phyloP scores from a whole-genome alignment of 106 monocot genomes.

The Allium fistulosum region DNA sequence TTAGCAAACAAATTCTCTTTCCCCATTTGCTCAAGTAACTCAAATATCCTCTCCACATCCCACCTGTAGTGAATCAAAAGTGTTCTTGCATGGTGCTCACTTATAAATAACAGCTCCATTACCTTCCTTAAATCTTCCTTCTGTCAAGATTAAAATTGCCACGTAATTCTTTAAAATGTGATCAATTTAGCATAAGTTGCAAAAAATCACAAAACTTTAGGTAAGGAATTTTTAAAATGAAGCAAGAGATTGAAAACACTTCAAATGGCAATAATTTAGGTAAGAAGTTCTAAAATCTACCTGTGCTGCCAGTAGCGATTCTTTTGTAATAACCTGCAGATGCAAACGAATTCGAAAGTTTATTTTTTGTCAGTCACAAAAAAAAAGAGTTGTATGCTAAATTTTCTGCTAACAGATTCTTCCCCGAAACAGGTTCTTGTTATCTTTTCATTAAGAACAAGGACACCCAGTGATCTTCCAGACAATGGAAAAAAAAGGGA shows the following conservation, averaged over 20 bases:
- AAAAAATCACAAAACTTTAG: not conserved
- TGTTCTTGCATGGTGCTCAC: conserved; percentile 76
- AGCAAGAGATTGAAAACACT: too few species aligned
- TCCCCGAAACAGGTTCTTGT: too few species aligned
- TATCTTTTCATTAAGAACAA: too few species aligned
- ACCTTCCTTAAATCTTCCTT: conserved; percentile 69
- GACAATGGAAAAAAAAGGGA: too few species aligned
- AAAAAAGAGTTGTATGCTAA: not conserved
- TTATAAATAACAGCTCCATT: conserved; percentile 65
- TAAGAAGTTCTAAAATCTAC: conserved; percentile 10
- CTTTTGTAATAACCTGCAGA: conserved; percentile 73
- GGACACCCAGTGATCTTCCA: too few species aligned
- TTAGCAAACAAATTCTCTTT: conserved; percentile 57
- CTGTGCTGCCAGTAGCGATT: conserved; percentile 82
- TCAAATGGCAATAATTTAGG: too few species aligned
- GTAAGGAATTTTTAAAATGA: not conserved
- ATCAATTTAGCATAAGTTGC: not conserved
- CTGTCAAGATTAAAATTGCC: conserved; percentile 14
- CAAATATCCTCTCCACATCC: conserved; percentile 72
- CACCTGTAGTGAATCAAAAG: conserved; percentile 80
- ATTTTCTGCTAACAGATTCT: not conserved
- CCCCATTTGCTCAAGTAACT: conserved; percentile 69
- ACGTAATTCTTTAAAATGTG: too few species aligned
- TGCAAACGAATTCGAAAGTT: not conserved
- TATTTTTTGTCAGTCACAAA: not conserved